Base-by-base conservation (phyloP, 352 stramenopile species). In the Phytophthora litchii region DNA sequence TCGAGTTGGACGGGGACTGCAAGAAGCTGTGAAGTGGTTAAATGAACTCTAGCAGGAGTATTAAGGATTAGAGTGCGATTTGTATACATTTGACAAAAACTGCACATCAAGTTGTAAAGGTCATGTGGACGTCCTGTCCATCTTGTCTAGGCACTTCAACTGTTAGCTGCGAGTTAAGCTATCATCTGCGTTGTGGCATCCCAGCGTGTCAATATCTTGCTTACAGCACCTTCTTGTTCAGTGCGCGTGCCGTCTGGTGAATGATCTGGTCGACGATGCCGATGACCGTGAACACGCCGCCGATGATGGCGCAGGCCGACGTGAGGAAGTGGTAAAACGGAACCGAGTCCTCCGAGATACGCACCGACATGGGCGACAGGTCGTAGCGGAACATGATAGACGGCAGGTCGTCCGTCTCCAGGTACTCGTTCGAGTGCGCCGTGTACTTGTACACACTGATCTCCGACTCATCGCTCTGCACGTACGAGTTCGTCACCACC, bases 291-390 rank as follows among this genome's bases (percentile, higher is more conserved):
- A 98, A 98, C 35, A 96, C 97, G 23, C 95, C 95, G 41, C 95
- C 95, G 56, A 98, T 94, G 57, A 98, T 98, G 40, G 94, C 95
- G 72, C 96, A 97, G 17, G 97, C 65, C 38, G 91, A 97, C 42
- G 95, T 98, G 51, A 98, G 54, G 61, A 98, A 98, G 74, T 98
- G 91, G 72, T 98, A 98, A 78, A 97, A 98, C 61, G 81, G 86
- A 63, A 91, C 75, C 60, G 82, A 80, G 69, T 92, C 82, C 74
- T 97, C 96, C 59, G 92, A 94, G 44, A 99, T 95, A 31, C 96
- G 91, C 32, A 99, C 96, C 74, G 92, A 97, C 88, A 96, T 96
- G 23, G 94, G 89, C 62, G 77, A 89, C 62, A 96, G 62, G 56
- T 96, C 88, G 78, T 93, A 95, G 37, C 86, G 81, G 64, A 98